A percentile compares a stretch with the other conserved stretches of the same genome.
Conservation (phyloP, 495 filamentous ascomycete genomes). For the Lepraria neglecta region DNA sequence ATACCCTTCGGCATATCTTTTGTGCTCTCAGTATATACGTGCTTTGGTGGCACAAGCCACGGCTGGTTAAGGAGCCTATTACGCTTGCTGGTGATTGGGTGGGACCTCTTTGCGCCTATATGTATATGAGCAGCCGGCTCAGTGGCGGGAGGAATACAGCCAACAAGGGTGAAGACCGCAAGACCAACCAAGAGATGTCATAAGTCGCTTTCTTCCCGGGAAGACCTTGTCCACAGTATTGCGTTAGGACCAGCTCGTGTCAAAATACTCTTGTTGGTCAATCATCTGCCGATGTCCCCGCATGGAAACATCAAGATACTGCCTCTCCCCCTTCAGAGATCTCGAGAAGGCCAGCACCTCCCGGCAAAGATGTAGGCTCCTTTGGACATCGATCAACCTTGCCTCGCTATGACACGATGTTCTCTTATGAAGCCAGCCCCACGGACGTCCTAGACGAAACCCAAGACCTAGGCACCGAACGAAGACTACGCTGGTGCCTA, state of each 20-base stretch:
- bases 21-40: slow-evolving; percentile 26
- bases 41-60: slow-evolving; percentile 29
- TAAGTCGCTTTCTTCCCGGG: neutral
- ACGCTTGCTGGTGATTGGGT: slow-evolving; percentile 21
- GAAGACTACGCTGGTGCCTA: slow-evolving; percentile 9
- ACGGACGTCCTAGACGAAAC: neutral
- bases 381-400: neutral
- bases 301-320: no score
- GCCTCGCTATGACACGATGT: neutral
- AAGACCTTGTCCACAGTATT: neutral
- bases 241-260: neutral
- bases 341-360: no score
- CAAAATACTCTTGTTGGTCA: neutral
- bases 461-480: neutral
- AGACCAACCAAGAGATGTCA: neutral
- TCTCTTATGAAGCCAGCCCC: neutral
- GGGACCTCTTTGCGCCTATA: slow-evolving; percentile 18
- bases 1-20: slow-evolving; percentile 27
- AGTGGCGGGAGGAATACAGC: neutral
- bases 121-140: slow-evolving; percentile 7
- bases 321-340: no score
- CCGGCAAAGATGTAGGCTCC: neutral
- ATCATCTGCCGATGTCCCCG: no score
- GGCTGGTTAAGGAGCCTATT: slow-evolving; percentile 22
- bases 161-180: neutral